Evolutionary conservation across 768 basidiomycete genomes (phyloP).

Genomic region (Hericium rajendrae): DNA sequence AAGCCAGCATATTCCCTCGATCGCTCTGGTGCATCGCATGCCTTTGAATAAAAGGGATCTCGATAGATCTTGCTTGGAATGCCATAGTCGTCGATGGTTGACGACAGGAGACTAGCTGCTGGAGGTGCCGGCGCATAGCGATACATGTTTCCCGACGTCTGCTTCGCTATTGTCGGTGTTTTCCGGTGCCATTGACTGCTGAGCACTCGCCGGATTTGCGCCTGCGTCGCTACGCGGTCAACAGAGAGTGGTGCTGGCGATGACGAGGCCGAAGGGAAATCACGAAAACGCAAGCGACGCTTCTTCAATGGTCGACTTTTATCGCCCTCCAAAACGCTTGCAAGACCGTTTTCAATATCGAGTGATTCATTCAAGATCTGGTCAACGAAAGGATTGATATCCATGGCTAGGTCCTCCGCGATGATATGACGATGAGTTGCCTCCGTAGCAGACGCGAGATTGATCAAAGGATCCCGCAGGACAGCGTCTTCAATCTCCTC

Average conservation of each 20-base stretch:
- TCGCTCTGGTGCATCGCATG: slow-evolving; percentile 56
- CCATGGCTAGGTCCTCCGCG: no score
- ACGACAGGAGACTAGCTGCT: slow-evolving; percentile 33
- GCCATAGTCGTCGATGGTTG: slow-evolving; percentile 34
- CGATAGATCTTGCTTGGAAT: slow-evolving; percentile 58
- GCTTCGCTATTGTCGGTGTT: slow-evolving; percentile 9
- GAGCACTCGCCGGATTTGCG: neutral
- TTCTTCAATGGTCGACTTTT: no score
- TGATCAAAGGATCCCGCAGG: no score
- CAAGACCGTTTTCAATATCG: no score
- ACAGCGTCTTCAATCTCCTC: no score
- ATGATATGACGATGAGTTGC: no score
- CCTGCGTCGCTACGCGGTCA: no score
- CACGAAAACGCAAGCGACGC: no score
- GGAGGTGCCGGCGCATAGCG: slow-evolving; percentile 45
- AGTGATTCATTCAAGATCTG: no score
- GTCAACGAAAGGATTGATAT: no score
- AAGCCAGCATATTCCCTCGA: slow-evolving; percentile 74
- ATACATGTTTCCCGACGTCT: slow-evolving; percentile 28
- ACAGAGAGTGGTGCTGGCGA: neutral
- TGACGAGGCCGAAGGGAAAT: neutral
- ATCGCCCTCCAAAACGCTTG: no score
- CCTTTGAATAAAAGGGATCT: slow-evolving; percentile 72
- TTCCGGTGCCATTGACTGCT: slow-evolving; percentile 5
- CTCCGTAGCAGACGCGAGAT: no score